Evolutionary conservation across 371 early-diverging fungal genomes (phyloP).

Genomic region (Phascolomyces articulosus): DNA sequence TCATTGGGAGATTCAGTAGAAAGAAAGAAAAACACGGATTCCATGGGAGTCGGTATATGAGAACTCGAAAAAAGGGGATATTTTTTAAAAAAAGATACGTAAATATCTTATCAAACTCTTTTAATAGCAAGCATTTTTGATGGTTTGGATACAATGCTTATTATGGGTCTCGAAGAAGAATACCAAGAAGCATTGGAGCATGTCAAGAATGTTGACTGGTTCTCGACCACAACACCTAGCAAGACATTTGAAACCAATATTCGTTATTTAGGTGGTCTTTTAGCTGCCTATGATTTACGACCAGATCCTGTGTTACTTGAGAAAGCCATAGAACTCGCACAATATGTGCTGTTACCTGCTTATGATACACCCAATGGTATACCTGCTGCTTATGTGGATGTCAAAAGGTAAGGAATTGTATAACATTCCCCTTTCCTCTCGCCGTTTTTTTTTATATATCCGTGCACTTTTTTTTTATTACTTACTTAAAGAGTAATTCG

Average conservation of each 20-base stretch:
- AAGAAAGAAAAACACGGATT: not conserved
- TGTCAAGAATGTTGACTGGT: slow-evolving; percentile 53
- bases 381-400: slow-evolving; percentile 77
- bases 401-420: slow-evolving; percentile 15
- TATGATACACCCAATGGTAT: slow-evolving; percentile 68
- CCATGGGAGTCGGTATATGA: too few species aligned
- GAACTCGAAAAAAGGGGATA: too few species aligned
- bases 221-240: slow-evolving; percentile 18
- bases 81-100: too few species aligned
- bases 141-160: slow-evolving; percentile 79
- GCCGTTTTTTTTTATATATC: not conserved
- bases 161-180: slow-evolving; percentile 82
- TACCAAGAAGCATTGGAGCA: slow-evolving; percentile 67
- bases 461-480: not conserved
- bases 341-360: slow-evolving; percentile 45
- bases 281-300: slow-evolving; percentile 63
- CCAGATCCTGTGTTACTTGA: slow-evolving; percentile 60
- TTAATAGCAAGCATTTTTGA: slow-evolving; percentile 75
- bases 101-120: too few species aligned
- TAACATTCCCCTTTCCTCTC: too few species aligned
- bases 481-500: too few species aligned
- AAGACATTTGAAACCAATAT: slow-evolving; percentile 80
- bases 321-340: slow-evolving; percentile 34
- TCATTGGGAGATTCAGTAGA: not conserved
- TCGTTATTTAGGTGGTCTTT: slow-evolving; percentile 72